Base-by-base conservation (phyloP, 1,139 yeast genomes). In the Geotrichum aggregatum region DNA sequence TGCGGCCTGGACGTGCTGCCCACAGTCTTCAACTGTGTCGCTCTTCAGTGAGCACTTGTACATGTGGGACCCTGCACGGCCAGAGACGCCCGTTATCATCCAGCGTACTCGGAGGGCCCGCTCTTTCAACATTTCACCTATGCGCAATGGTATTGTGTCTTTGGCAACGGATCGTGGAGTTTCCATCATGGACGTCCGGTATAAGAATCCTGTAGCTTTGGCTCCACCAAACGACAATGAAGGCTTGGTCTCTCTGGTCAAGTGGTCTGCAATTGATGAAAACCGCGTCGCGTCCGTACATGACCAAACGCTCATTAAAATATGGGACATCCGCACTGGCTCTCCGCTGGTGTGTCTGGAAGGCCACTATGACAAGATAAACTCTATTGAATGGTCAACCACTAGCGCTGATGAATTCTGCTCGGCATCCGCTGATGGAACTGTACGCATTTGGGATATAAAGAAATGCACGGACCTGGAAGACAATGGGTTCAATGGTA, bases 271-370 rank as follows among this genome's bases (percentile, higher is more conserved):
- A 1, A 63, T 68, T 6, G 77, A 84, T 63, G 78, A 79, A 18
- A 76, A 83, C 60, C 71, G 80, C 16, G 73, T 87, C 42, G 88
- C 91, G 1, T 79, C 89, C 1, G 80, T 84, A 5, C 86, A 82
- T 60, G 72, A 74, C 46, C 83, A 81, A 59, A 79, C 80, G 2
- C 69, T 78, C 1, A 76, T 84, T 44, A 72, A 83, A 59, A 71
- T 87, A 43, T 87, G 95, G 94, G 95, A 87, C 68, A 78, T 85
- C 44, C 74, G 95, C 56, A 71, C 73, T 41, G 77, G 75, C 16
- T 58, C 62, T 8, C 80, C 83, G 7, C 71, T 80, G 54, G 77
- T 80, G 7, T 70, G 72, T 35, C 70, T 85, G 38, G 65, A 70
- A 5, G 87, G 87, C 0, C 89, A 84, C 63, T 66, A 72, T 7